A percentile compares a stretch with the other conserved stretches of the same genome.
Conservation (phyloP, 495 filamentous ascomycete species). For the Amphirosellinia nigrospora region DNA sequence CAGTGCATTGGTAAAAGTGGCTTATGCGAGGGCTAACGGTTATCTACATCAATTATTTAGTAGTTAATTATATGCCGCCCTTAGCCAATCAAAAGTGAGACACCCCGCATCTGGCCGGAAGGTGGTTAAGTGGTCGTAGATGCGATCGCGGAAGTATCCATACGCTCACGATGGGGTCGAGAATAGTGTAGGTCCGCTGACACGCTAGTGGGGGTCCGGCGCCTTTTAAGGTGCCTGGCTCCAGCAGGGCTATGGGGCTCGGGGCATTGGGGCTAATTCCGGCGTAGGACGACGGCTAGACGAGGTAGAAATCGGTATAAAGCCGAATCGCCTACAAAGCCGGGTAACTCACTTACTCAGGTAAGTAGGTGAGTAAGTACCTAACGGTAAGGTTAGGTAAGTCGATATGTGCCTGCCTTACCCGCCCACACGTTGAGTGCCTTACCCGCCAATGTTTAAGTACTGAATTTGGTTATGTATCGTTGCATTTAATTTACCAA, state of each 20-base stretch:
- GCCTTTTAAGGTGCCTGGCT: background rate
- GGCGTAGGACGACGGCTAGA: conserved; percentile 17
- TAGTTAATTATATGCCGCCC: background rate
- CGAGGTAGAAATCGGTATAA: conserved; percentile 18
- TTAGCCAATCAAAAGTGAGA: background rate
- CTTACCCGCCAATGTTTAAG: background rate
- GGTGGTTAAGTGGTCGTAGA: background rate
- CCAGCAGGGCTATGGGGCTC: background rate
- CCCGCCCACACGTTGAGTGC: background rate
- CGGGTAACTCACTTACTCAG: too few species aligned
- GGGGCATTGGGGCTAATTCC: background rate
- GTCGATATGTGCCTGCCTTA: background rate
- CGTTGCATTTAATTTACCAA: background rate
- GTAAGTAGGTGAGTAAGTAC: background rate
- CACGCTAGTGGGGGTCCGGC: background rate
- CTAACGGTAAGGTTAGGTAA: conserved; percentile 11
- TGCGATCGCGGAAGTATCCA: conserved; percentile 1
- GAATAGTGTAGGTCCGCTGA: background rate
- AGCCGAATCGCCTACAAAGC: background rate
- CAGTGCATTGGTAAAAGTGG: background rate
- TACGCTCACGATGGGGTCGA: background rate
- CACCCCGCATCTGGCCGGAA: conserved; percentile 9
- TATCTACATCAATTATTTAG: background rate
- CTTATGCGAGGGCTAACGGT: background rate
- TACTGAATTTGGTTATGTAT: background rate